Percentiles rank a stretch among this genome's conserved stretches.
phyloP scores from a whole-genome alignment of 2,329 filamentous ascomycete species.

The Didymella segeticola region DNA sequence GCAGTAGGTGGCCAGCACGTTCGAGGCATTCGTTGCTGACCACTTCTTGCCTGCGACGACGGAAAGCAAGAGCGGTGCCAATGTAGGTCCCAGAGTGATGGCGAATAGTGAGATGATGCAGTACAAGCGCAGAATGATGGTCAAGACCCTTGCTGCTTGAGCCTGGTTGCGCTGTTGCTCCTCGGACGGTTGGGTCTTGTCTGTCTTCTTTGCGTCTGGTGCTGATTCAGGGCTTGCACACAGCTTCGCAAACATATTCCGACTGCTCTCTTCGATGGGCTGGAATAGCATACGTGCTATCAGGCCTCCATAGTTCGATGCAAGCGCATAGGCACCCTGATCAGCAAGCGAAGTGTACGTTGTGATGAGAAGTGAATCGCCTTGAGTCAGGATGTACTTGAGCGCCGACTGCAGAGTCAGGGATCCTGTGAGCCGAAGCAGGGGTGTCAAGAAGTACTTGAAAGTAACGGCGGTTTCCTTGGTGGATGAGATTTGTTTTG shows the following conservation, averaged over 20 bases:
- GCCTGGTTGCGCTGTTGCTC: constrained; percentile 34
- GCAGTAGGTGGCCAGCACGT: constrained; percentile 80
- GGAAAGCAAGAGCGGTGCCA: constrained; percentile 75
- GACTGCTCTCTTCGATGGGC: constrained; percentile 91
- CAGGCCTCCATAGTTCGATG: constrained; percentile 90
- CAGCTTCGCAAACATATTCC: constrained; percentile 86
- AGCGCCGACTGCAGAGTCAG: constrained; percentile 87
- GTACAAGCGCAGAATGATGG: constrained; percentile 74
- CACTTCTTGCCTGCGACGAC: constrained; percentile 80
- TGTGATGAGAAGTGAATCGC: constrained; percentile 87
- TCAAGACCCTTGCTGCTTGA: constrained; percentile 61
- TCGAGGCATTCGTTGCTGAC: constrained; percentile 74
- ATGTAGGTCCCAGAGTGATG: constrained; percentile 73
- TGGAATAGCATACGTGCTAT: constrained; percentile 90
- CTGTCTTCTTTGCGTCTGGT: constrained; percentile 13
- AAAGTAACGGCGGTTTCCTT: constrained; percentile 27
- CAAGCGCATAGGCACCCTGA: constrained; percentile 90
- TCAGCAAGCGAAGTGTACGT: constrained; percentile 76
- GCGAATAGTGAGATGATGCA: constrained; percentile 73
- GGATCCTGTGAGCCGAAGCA: constrained; percentile 77
- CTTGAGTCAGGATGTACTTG: constrained; percentile 93
- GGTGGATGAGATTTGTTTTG: constrained; percentile 51
- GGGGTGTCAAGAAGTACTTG: constrained; percentile 67
- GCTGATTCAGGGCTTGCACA: constrained; percentile 56
- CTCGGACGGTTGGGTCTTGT: constrained; percentile 9